These are phyloP conservation scores for Lipomyces japonicus DNA, from an alignment of 805 yeast genomes.

Conservation along the genomic window DNA sequence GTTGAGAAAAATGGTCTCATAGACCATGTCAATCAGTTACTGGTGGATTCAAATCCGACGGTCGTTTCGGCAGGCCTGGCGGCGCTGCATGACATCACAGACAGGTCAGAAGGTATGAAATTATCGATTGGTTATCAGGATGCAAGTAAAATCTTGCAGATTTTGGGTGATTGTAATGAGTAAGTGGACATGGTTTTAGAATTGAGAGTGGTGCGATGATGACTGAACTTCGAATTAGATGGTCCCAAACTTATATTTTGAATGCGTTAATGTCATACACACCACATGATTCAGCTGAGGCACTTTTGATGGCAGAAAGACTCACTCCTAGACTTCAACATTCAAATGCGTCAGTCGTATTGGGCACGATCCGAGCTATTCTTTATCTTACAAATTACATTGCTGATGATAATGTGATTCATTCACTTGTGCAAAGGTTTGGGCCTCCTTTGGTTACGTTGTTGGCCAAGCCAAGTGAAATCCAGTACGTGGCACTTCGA, in stretches of 20 bases:
- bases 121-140: conserved; percentile 52
- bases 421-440: conserved; percentile 52
- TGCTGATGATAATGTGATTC: conserved; percentile 51
- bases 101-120: conserved; percentile 47
- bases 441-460: conserved; percentile 67
- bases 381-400: conserved; percentile 72
- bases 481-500: conserved; percentile 76
- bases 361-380: conserved; percentile 70
- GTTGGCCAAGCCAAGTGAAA: conserved; percentile 67
- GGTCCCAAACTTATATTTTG: conserved; percentile 70
- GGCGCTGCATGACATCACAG: conserved; percentile 62
- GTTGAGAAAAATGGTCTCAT: conserved; percentile 47
- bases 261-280: conserved; percentile 63
- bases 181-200: conserved; percentile 25
- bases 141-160: conserved; percentile 44
- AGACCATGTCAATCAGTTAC: conserved; percentile 47
- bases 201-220: conserved; percentile 38
- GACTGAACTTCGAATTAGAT: conserved; percentile 48
- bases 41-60: conserved; percentile 54
- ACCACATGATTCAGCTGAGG: conserved; percentile 67
- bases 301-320: conserved; percentile 59
- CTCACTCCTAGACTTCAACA: conserved; percentile 71
- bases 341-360: conserved; percentile 73
- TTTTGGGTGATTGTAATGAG: conserved; percentile 44
- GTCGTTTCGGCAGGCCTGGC: conserved; percentile 66